phyloP scores from a whole-genome alignment of 257 asterid species.

The Nicotiana paniculata region DNA sequence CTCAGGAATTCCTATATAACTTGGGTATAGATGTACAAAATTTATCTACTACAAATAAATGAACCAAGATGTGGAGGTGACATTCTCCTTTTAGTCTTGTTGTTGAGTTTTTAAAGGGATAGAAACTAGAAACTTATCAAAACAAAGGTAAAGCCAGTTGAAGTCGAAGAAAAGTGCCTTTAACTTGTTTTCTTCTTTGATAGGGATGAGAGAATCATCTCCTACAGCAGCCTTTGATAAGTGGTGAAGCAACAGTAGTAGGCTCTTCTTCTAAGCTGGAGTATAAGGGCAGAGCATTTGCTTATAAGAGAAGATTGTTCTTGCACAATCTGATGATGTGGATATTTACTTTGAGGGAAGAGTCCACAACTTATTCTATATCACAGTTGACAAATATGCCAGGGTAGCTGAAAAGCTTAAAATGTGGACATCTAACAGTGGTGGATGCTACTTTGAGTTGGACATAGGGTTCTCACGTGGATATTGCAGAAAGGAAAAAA shows the following conservation, averaged over 20 bases:
- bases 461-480: not conserved
- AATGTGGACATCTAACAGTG: not conserved
- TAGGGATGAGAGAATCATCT: no score
- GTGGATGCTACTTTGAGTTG: not conserved
- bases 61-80: not conserved
- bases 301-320: not conserved
- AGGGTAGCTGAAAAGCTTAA: not conserved
- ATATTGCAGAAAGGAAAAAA: not conserved
- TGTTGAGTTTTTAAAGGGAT: no score
- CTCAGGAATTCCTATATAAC: no score
- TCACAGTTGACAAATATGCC: not conserved
- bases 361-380: no score
- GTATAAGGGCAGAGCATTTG: not conserved
- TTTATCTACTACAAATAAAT: not conserved
- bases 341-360: not conserved
- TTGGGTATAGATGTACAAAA: not conserved
- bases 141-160: no score
- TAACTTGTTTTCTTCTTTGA: no score
- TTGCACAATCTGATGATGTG: not conserved
- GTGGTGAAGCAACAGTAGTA: not conserved
- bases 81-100: no score
- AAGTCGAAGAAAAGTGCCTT: no score
- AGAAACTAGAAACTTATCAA: no score
- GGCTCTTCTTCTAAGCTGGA: not conserved
- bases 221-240: no score